These are phyloP conservation scores for Zymoseptoria ardabiliae DNA, from an alignment of 2,329 filamentous ascomycete genomes.

Conservation along the genomic window DNA sequence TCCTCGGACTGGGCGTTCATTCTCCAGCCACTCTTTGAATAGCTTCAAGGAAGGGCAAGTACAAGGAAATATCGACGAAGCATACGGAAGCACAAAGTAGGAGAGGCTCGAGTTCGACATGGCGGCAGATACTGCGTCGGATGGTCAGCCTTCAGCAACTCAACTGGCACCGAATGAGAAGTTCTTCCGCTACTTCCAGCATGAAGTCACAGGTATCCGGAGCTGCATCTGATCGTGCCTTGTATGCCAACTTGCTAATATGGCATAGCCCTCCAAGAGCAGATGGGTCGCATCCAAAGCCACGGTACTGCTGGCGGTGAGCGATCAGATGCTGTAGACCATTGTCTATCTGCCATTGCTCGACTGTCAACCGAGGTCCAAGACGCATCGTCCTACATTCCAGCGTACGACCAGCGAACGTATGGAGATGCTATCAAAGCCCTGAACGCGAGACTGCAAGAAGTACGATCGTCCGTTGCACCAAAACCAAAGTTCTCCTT, in stretches of 20 bases:
- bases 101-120: neutral
- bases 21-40: neutral
- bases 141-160: slow-evolving; percentile 1
- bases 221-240: neutral
- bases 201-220: slow-evolving; percentile 58
- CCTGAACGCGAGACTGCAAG: slow-evolving; percentile 69
- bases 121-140: slow-evolving; percentile 2
- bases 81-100: neutral
- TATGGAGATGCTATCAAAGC: slow-evolving; percentile 80
- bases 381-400: slow-evolving; percentile 73
- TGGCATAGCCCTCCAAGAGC: slow-evolving; percentile 62
- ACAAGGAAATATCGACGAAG: neutral
- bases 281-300: slow-evolving; percentile 61
- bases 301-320: slow-evolving; percentile 61
- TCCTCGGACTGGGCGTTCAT: too few relatives aligned
- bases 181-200: slow-evolving; percentile 79
- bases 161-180: slow-evolving; percentile 54
- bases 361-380: slow-evolving; percentile 76
- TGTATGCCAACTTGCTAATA: neutral
- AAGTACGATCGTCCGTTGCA: slow-evolving; percentile 58
- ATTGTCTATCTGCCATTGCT: slow-evolving; percentile 71
- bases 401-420: slow-evolving; percentile 80
- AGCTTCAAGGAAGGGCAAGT: neutral
- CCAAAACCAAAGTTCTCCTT: slow-evolving; percentile 81
- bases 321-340: slow-evolving; percentile 71